phyloP scores from a whole-genome alignment of 345 rosid genomes.

The Syzygium grande region DNA sequence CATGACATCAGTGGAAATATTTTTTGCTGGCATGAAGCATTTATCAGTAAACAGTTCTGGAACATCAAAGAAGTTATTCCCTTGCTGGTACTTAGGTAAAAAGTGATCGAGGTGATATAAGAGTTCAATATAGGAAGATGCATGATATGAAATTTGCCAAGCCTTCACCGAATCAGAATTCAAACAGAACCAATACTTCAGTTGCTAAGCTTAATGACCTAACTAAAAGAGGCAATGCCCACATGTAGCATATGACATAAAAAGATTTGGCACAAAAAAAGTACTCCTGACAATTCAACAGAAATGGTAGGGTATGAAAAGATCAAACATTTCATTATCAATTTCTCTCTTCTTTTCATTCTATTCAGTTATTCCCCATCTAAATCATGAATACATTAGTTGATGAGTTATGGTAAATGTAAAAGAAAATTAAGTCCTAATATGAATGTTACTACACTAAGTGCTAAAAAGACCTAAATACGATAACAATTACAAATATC shows the following conservation, averaged over 20 bases:
- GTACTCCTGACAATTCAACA: not conserved
- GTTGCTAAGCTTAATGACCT: not conserved
- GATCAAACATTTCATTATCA: not conserved
- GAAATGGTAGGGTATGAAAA: not conserved
- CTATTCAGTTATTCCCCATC: not conserved
- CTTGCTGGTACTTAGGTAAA: not conserved
- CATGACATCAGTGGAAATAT: not conserved
- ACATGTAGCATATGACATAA: not conserved
- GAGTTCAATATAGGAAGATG: not conserved
- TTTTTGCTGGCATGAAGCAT: not conserved
- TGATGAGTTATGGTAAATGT: not conserved
- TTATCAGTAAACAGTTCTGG: not conserved
- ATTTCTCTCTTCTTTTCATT: not conserved
- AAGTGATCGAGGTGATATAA: not conserved
- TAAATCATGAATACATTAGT: not conserved
- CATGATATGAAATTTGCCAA: not conserved
- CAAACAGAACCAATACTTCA: not conserved
- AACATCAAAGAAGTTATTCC: not conserved
- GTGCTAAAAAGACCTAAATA: not conserved
- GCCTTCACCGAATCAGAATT: not conserved
- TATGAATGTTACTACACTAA: not conserved
- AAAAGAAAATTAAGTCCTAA: not conserved
- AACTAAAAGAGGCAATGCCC: not conserved
- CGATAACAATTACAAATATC: not conserved
- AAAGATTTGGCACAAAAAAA: not conserved